Conservation (phyloP, 768 basidiomycete genomes). For the Dacryopinax primogenitus region DNA sequence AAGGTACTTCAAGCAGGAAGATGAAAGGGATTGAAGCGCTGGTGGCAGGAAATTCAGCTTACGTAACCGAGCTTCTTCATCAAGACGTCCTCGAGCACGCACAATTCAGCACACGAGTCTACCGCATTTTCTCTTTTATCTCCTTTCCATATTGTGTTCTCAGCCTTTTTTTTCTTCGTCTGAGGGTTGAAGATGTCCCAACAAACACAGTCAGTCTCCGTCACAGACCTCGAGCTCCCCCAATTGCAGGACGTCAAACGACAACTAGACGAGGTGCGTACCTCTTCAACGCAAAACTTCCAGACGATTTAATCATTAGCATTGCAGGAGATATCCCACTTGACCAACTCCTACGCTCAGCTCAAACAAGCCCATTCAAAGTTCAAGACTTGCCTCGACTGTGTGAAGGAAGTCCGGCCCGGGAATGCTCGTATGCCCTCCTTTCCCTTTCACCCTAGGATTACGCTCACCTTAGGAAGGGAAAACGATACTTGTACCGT, state of each 20-base stretch:
- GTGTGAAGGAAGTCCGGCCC: conserved; percentile 59
- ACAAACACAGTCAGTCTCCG: conserved; percentile 56
- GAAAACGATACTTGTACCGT: conserved; percentile 78
- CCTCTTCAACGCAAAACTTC: not conserved
- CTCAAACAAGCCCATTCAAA: conserved; percentile 87
- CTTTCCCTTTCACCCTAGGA: not conserved
- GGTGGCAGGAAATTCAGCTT: not conserved
- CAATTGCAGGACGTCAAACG: conserved; percentile 82
- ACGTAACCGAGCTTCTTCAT: not conserved
- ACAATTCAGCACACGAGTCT: not conserved
- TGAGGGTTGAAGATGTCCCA: conserved; percentile 12
- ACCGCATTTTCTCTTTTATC: not conserved
- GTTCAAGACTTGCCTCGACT: conserved; percentile 77
- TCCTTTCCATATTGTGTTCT: not conserved
- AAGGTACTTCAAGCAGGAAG: not conserved
- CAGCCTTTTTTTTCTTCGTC: no score
- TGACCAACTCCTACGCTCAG: conserved; percentile 83
- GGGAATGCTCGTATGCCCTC: conserved; percentile 36
- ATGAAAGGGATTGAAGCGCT: not conserved
- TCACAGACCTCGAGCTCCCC: conserved; percentile 68
- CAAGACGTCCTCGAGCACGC: not conserved
- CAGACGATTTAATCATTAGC: conserved; percentile 3
- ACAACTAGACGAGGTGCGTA: conserved; percentile 80
- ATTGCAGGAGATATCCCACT: conserved; percentile 73
- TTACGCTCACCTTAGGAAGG: conserved; percentile 32